phyloP scores from a whole-genome alignment of 1,284 basidiomycete species.

The Rhizoctonia solani region DNA sequence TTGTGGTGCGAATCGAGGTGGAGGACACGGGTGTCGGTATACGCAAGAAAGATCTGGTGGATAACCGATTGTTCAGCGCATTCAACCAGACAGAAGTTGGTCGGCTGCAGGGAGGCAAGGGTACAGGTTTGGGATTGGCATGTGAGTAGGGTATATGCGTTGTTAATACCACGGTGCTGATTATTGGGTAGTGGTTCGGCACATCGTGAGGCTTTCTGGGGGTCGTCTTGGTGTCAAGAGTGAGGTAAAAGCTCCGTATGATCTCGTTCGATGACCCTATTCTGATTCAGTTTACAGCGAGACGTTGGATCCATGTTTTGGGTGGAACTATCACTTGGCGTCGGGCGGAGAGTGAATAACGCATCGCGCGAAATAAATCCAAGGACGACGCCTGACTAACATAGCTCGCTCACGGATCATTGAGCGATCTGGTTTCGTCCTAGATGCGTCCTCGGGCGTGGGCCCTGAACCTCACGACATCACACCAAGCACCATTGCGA shows the following conservation, averaged over 20 bases:
- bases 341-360: constrained; percentile 27
- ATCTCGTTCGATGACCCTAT: too few relatives aligned
- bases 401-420: constrained; percentile 4
- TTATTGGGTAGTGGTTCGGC: constrained; percentile 75
- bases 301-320: constrained; percentile 74
- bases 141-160: constrained; percentile 74
- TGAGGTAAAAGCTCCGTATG: too few relatives aligned
- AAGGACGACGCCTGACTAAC: constrained; percentile 24
- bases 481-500: constrained; percentile 8
- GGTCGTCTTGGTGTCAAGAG: constrained; percentile 68
- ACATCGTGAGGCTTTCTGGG: constrained; percentile 83
- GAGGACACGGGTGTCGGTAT: constrained; percentile 81
- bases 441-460: constrained; percentile 6
- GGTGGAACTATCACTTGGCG: constrained; percentile 61
- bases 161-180: too few relatives aligned
- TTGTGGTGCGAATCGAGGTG: constrained; percentile 79
- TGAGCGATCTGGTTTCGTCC: constrained; percentile 13
- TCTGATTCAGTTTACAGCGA: constrained; percentile 58
- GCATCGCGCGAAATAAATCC: constrained; percentile 29
- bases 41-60: constrained; percentile 66
- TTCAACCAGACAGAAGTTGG: constrained; percentile 35
- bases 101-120: constrained; percentile 66
- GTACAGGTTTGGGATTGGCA: constrained; percentile 83
- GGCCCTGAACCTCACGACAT: constrained; percentile 1
- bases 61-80: constrained; percentile 65